phyloP scores from a whole-genome alignment of 2,329 filamentous ascomycete species.

The Cercospora berteroae region DNA sequence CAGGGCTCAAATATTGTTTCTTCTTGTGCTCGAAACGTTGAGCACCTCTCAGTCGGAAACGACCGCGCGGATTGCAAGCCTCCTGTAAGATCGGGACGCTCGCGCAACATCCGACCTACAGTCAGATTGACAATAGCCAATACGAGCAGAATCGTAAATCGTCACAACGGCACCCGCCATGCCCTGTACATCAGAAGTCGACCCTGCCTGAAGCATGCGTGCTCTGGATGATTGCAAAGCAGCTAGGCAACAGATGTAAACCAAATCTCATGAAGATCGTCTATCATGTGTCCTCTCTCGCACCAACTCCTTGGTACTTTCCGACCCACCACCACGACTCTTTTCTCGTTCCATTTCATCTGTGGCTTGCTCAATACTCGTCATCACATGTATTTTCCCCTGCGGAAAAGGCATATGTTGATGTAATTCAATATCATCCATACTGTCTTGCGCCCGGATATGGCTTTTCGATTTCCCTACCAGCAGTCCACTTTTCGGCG shows the following conservation, averaged over 20 bases:
- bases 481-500: background rate
- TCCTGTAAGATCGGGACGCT: background rate
- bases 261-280: background rate
- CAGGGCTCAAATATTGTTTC: background rate
- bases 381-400: conserved; percentile 23
- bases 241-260: background rate
- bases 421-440: conserved; percentile 19
- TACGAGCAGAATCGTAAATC: background rate
- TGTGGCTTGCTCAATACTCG: conserved; percentile 21
- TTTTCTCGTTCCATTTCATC: conserved; percentile 8
- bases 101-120: background rate
- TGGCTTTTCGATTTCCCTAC: background rate
- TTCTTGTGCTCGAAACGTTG: background rate
- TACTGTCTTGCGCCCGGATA: conserved; percentile 10
- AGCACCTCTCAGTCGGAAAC: background rate
- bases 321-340: background rate
- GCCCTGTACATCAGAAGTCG: background rate
- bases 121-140: background rate
- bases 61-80: background rate
- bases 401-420: conserved; percentile 3
- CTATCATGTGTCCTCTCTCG: background rate
- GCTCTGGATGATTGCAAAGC: background rate
- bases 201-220: background rate
- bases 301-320: conserved; percentile 19
- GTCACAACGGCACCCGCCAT: background rate